A percentile compares a stretch with the other conserved stretches of the same genome.
Evolutionary conservation across 2,329 filamentous ascomycete genomes (phyloP).

Genomic region (Fonsecaea nubica): DNA sequence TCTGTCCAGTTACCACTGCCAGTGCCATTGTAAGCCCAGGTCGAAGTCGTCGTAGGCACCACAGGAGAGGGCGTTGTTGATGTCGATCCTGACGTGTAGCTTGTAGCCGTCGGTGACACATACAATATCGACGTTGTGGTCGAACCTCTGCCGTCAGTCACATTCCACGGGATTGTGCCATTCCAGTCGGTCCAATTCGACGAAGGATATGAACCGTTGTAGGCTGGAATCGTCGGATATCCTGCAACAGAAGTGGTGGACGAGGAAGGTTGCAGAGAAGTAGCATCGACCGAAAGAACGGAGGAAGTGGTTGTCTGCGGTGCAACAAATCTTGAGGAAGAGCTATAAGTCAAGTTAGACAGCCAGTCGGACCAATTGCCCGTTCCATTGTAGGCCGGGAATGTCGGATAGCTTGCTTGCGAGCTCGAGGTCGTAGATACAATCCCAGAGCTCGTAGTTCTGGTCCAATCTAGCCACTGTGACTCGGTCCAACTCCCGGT

Average conservation of each 20-base stretch:
- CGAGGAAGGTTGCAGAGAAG: neutral
- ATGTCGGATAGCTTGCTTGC: neutral
- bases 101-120: conserved; percentile 6
- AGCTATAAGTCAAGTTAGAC: conserved; percentile 1
- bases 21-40: neutral
- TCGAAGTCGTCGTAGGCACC: conserved; percentile 2
- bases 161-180: conserved; percentile 4
- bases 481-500: conserved; percentile 2
- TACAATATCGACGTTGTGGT: conserved; percentile 12
- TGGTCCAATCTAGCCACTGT: conserved; percentile 3
- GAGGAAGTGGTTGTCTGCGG: neutral
- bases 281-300: neutral
- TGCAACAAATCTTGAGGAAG: neutral
- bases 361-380: conserved; percentile 8
- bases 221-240: neutral
- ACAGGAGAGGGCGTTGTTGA: neutral
- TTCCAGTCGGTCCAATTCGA: conserved; percentile 11
- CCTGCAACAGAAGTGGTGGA: neutral
- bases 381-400: conserved; percentile 9
- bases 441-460: conserved; percentile 6
- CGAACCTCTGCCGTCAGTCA: neutral
- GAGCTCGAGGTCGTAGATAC: conserved; percentile 2
- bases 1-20: neutral
- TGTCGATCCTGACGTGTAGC: conserved; percentile 6
- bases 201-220: conserved; percentile 6